These are phyloP conservation scores for Emergomyces africanus DNA, from an alignment of 2,329 filamentous ascomycete genomes.

Conservation along the genomic window DNA sequence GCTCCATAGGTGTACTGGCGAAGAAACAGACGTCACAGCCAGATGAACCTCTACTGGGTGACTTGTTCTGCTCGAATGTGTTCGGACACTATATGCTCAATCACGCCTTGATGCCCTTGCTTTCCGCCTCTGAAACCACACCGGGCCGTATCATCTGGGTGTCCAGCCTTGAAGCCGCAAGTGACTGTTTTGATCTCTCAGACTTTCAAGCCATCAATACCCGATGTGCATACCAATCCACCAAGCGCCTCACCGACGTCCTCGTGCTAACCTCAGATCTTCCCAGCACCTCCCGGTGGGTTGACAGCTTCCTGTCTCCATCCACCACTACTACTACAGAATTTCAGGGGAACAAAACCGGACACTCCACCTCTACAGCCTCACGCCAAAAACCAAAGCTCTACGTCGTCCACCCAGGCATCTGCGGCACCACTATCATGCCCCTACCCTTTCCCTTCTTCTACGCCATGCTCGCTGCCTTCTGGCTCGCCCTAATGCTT, in stretches of 20 bases:
- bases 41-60: conserved; percentile 52
- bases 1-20: conserved; percentile 43
- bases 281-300: conserved; percentile 47
- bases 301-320: conserved; percentile 43
- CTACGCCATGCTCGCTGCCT: conserved; percentile 52
- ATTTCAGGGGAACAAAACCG: not conserved
- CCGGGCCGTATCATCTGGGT: conserved; percentile 71
- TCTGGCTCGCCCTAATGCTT: conserved; percentile 60
- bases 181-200: conserved; percentile 43
- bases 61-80: conserved; percentile 81
- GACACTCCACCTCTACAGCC: conserved; percentile 10
- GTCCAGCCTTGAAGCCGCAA: conserved; percentile 61
- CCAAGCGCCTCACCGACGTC: conserved; percentile 77
- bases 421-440: conserved; percentile 72
- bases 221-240: conserved; percentile 62
- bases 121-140: conserved; percentile 36
- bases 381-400: conserved; percentile 42
- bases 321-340: conserved; percentile 12
- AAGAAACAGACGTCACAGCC: conserved; percentile 36
- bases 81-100: conserved; percentile 90
- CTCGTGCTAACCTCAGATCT: conserved; percentile 61
- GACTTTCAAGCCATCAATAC: conserved; percentile 66
- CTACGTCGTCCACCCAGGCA: conserved; percentile 75
- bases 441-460: conserved; percentile 58
- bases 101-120: conserved; percentile 64